Evolutionary conservation across 1,139 yeast genomes (phyloP).

Genomic region (Arxiozyma bovina): DNA sequence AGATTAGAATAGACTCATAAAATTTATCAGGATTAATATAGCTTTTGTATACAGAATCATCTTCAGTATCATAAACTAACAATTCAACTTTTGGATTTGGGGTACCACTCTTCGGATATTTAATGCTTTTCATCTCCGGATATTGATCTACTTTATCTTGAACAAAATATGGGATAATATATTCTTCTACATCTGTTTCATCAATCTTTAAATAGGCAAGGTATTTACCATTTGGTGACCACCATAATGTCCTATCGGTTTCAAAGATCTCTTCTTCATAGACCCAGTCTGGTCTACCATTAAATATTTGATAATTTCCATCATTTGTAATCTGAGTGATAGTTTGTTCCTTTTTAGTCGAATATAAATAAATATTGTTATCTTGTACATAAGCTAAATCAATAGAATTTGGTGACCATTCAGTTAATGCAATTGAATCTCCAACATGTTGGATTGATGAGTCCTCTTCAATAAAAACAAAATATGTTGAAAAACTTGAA

Average conservation of each 20-base stretch:
- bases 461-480: conserved; percentile 44
- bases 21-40: conserved; percentile 42
- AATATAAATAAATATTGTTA: conserved; percentile 56
- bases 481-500: conserved; percentile 62
- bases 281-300: conserved; percentile 96
- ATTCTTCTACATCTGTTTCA: conserved; percentile 66
- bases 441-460: conserved; percentile 29
- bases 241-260: conserved; percentile 69
- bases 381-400: conserved; percentile 59
- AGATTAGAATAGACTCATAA: conserved; percentile 37
- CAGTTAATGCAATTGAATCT: conserved; percentile 43
- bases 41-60: conserved; percentile 28
- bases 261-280: conserved; percentile 88
- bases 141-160: conserved; percentile 46
- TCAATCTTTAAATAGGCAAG: conserved; percentile 62
- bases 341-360: conserved; percentile 33
- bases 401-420: conserved; percentile 71
- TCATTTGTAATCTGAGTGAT: conserved; percentile 35
- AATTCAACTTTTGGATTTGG: conserved; percentile 58
- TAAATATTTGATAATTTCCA: conserved; percentile 65
- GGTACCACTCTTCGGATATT: conserved; percentile 92
- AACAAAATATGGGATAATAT: conserved; percentile 64
- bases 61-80: conserved; percentile 31
- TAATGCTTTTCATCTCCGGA: conserved; percentile 54
- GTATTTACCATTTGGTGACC: conserved; percentile 67